Conservation (phyloP, 2,329 filamentous ascomycete species). For the Chaetomium olivaceum region DNA sequence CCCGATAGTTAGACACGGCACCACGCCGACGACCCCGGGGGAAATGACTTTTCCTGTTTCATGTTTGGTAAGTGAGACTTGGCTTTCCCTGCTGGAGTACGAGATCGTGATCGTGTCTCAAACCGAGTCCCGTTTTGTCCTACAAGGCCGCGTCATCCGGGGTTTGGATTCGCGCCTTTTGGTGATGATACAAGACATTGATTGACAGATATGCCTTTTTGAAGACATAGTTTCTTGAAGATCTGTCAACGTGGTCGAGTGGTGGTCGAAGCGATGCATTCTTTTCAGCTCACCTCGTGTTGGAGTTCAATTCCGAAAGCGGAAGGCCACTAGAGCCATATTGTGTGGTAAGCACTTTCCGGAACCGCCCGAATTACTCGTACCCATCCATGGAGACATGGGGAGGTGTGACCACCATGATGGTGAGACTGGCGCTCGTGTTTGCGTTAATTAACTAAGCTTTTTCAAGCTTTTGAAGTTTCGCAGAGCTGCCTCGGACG, state of each 20-base stretch:
- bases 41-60: not conserved
- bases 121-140: not conserved
- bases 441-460: not conserved
- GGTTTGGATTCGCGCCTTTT: not conserved
- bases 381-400: not conserved
- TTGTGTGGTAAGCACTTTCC: not conserved
- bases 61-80: not conserved
- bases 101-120: not conserved
- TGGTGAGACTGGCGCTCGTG: not conserved
- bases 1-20: no score
- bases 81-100: not conserved
- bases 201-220: not conserved
- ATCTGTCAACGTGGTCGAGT: not conserved
- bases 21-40: not conserved
- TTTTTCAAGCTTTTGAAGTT: not conserved
- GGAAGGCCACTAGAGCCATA: no score
- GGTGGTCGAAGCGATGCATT: not conserved
- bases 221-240: not conserved
- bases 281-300: constrained; percentile 1
- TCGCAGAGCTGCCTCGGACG: not conserved
- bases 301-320: not conserved
- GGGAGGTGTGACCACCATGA: not conserved
- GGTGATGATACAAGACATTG: not conserved
- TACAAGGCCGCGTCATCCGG: not conserved
- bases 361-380: not conserved